A percentile compares a stretch with the other conserved stretches of the same genome.
Conservation (phyloP, 345 rosid genomes). For the Melastoma malabathricum region DNA sequence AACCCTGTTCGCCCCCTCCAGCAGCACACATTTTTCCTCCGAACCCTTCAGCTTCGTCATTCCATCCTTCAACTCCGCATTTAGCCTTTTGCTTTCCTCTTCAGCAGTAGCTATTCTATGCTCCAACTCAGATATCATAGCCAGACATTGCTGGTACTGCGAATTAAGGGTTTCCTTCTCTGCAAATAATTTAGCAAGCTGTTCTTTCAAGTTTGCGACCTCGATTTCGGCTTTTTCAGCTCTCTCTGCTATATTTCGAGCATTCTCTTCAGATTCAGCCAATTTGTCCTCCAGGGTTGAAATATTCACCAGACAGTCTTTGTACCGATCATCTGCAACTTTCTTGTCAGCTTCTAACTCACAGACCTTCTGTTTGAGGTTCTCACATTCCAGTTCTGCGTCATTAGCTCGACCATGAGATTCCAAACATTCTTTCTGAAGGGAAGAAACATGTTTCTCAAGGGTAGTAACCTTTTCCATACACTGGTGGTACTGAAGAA, state of each 20-base stretch:
- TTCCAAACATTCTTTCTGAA: constrained; percentile 49
- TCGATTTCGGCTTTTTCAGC: constrained; percentile 61
- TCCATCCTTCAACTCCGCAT: constrained; percentile 53
- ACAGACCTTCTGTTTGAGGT: constrained; percentile 43
- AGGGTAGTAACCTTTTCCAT: constrained; percentile 49
- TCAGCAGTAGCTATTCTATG: constrained; percentile 38
- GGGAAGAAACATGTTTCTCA: constrained; percentile 36
- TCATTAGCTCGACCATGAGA: constrained; percentile 41
- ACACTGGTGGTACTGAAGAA: constrained; percentile 63
- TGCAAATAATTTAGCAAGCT: constrained; percentile 34
- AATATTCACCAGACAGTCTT: constrained; percentile 42
- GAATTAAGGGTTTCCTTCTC: constrained; percentile 59
- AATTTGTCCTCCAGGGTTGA: constrained; percentile 48
- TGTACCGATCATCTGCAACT: constrained; percentile 38
- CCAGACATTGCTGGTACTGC: constrained; percentile 64
- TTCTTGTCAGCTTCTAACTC: constrained; percentile 59
- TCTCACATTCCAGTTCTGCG: constrained; percentile 46
- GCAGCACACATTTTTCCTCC: constrained; percentile 63
- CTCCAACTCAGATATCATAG: constrained; percentile 56
- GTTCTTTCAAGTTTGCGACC: constrained; percentile 55
- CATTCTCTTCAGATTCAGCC: constrained; percentile 45
- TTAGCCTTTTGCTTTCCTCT: constrained; percentile 65
- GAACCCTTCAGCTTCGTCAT: constrained; percentile 52
- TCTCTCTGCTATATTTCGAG: constrained; percentile 28
- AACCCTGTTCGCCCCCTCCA: constrained; percentile 69